Evolutionary conservation across 768 basidiomycete genomes (phyloP).

Genomic region (Nidula microcarpa): DNA sequence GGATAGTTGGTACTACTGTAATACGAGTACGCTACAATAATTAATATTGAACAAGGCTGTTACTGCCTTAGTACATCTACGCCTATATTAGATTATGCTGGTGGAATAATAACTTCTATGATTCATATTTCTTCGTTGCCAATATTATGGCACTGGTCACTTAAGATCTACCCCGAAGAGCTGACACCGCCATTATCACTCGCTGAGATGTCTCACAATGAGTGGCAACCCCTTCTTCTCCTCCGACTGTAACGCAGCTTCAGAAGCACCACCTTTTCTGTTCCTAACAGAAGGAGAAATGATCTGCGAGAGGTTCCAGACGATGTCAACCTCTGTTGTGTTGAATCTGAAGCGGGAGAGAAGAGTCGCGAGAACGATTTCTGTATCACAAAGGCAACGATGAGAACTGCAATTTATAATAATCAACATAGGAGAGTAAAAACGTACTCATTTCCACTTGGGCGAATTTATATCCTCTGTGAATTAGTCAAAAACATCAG

Average conservation of each 20-base stretch:
- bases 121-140: no score
- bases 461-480: conserved; percentile 51
- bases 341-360: conserved; percentile 32
- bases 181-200: neutral
- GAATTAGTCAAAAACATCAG: neutral
- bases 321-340: conserved; percentile 29
- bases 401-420: neutral
- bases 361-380: conserved; percentile 34
- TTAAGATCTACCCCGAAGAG: no score
- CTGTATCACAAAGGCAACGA: conserved; percentile 13
- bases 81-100: no score
- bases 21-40: no score
- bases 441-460: conserved; percentile 53
- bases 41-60: no score
- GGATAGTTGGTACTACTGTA: no score
- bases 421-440: neutral
- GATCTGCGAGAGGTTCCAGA: conserved; percentile 47
- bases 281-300: conserved; percentile 36
- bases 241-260: neutral
- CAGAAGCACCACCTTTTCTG: conserved; percentile 6
- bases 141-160: no score
- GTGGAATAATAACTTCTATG: no score
- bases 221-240: conserved; percentile 36
- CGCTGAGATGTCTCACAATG: conserved; percentile 12
- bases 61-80: no score